Conservation (phyloP, 148 eudicot genomes). For the Rhododendron ferrugineum region DNA sequence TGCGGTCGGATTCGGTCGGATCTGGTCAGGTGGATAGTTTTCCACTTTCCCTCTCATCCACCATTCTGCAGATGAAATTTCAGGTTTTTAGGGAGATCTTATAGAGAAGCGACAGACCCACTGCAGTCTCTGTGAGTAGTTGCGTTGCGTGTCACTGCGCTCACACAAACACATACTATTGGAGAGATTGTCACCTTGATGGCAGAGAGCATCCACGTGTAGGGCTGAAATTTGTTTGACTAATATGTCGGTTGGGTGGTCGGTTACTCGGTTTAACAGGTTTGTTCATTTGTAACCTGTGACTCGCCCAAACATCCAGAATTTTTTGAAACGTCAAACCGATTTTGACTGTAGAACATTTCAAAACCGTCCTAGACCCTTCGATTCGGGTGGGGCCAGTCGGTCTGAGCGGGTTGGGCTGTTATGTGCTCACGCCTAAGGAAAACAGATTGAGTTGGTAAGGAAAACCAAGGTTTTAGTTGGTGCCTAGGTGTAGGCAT, state of each 20-base stretch:
- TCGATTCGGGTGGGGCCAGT: neutral
- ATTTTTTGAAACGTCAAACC: neutral
- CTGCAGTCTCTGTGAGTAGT: neutral
- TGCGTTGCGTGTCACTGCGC: neutral
- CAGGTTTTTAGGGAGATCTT: neutral
- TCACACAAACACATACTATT: neutral
- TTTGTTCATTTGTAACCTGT: neutral
- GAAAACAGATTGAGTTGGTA: neutral
- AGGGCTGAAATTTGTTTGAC: neutral
- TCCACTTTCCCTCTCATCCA: neutral
- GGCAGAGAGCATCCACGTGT: neutral
- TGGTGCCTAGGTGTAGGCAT: neutral
- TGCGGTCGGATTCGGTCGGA: neutral
- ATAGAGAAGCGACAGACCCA: neutral
- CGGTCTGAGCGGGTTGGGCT: neutral
- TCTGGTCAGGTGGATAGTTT: neutral
- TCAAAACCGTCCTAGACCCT: neutral
- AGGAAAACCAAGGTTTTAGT: neutral
- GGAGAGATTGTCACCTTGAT: neutral
- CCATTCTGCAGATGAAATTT: neutral
- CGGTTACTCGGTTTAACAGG: neutral
- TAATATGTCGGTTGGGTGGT: neutral
- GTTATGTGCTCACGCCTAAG: neutral
- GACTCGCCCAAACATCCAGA: neutral
- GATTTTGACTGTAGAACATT: neutral